Conservation (phyloP, 768 basidiomycete species). For the Cytidiella melzeri region DNA sequence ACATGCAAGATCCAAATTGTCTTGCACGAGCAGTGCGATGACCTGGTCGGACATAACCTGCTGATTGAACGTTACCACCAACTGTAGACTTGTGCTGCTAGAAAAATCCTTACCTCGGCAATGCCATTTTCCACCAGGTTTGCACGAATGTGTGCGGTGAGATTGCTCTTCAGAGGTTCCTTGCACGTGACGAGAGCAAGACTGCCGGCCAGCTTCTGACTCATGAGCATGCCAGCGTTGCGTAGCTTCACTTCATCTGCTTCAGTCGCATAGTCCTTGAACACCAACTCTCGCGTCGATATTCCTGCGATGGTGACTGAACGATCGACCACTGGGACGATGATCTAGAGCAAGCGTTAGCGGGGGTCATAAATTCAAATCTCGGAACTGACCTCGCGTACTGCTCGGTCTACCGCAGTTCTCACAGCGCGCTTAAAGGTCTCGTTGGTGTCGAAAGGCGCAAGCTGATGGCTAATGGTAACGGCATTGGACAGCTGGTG, state of each 20-base stretch:
- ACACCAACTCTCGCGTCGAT: conserved; percentile 90
- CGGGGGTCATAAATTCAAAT: background rate
- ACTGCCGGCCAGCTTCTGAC: conserved; percentile 93
- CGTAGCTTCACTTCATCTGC: conserved; percentile 85
- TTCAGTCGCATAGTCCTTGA: conserved; percentile 95
- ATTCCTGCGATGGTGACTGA: conserved; percentile 98
- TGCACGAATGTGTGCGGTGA: conserved; percentile 82
- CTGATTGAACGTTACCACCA: conserved; percentile 21
- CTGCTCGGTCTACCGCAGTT: conserved; percentile 86
- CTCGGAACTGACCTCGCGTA: conserved; percentile 70
- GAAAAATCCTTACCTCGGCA: conserved; percentile 51
- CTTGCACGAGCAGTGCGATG: conserved; percentile 71
- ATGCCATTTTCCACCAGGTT: conserved; percentile 85
- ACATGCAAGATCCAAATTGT: conserved; percentile 92
- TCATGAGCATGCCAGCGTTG: conserved; percentile 92
- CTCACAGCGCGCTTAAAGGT: conserved; percentile 88
- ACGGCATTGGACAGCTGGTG: conserved; percentile 64
- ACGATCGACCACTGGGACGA: conserved; percentile 94
- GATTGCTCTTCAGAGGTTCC: conserved; percentile 89
- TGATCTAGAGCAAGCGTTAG: conserved; percentile 50
- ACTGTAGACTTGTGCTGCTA: background rate
- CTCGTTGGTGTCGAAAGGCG: conserved; percentile 69
- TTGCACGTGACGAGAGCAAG: conserved; percentile 97
- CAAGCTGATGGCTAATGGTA: conserved; percentile 70
- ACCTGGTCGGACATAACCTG: conserved; percentile 81